A percentile compares a stretch with the other conserved stretches of the same genome.
Conservation (phyloP, 352 stramenopile genomes). For the Globisporangium sylvaticum region DNA sequence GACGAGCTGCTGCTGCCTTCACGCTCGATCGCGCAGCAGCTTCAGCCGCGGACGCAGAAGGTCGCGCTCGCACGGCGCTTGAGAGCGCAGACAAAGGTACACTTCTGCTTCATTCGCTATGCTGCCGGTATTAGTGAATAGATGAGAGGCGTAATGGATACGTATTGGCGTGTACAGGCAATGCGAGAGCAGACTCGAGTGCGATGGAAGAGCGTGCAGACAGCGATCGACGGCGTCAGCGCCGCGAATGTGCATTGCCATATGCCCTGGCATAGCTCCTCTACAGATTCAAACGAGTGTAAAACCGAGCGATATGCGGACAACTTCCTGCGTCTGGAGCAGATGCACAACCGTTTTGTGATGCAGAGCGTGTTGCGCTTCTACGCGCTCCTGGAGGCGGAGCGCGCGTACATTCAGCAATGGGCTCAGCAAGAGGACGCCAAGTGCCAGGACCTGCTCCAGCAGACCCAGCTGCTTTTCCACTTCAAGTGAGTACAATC, state of each 20-base stretch:
- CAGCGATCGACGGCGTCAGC: neutral
- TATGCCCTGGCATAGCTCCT: neutral
- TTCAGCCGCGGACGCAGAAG: slow-evolving; percentile 25
- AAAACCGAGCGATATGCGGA: slow-evolving; percentile 19
- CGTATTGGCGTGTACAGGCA: neutral
- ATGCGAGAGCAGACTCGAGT: neutral
- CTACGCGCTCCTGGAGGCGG: slow-evolving; percentile 46
- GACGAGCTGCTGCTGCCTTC: slow-evolving; percentile 15
- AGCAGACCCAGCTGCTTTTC: slow-evolving; percentile 33
- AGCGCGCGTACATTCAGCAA: slow-evolving; percentile 34
- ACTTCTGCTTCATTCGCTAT: neutral
- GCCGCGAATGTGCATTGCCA: neutral
- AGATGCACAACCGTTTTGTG: slow-evolving; percentile 28
- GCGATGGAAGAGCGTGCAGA: slow-evolving; percentile 6
- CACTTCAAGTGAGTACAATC: slow-evolving; percentile 39
- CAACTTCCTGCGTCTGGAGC: slow-evolving; percentile 23
- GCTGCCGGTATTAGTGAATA: neutral
- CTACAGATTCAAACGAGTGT: neutral
- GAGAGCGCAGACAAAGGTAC: slow-evolving; percentile 21
- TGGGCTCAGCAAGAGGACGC: slow-evolving; percentile 28
- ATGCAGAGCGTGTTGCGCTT: slow-evolving; percentile 32
- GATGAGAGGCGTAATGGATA: neutral
- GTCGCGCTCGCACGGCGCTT: slow-evolving; percentile 17
- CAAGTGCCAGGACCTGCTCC: slow-evolving; percentile 25
- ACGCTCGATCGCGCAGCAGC: slow-evolving; percentile 10